A percentile compares a stretch with the other conserved stretches of the same genome.
These are phyloP conservation scores for Pichia kudriavzevii DNA, from an alignment of 1,139 yeast genomes.

Conservation along the genomic window DNA sequence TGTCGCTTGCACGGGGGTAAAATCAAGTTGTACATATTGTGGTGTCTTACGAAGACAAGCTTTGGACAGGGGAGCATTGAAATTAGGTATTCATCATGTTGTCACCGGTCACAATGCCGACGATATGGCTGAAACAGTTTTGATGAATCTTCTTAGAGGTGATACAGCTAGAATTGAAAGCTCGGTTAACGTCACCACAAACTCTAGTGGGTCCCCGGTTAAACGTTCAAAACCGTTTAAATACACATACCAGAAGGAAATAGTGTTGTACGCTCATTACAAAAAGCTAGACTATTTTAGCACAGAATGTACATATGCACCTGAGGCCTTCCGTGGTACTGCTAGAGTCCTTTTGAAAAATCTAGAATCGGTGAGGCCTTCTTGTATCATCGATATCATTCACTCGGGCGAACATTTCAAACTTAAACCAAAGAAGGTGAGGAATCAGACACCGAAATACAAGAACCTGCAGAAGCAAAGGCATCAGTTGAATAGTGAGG, in stretches of 20 bases:
- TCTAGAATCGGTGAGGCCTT: conserved; percentile 82
- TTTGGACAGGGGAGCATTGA: conserved; percentile 91
- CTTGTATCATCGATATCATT: conserved; percentile 89
- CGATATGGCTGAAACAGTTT: conserved; percentile 96
- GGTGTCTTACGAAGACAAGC: conserved; percentile 97
- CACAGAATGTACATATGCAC: conserved; percentile 96
- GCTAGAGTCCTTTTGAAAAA: conserved; percentile 89
- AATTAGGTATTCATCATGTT: conserved; percentile 77
- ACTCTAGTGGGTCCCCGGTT: conserved; percentile 68
- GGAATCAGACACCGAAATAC: conserved; percentile 11
- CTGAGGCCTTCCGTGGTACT: conserved; percentile 97
- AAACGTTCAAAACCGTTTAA: conserved; percentile 94
- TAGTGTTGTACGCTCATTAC: conserved; percentile 94
- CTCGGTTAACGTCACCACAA: conserved; percentile 84
- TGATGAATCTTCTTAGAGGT: conserved; percentile 93
- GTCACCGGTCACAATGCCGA: conserved; percentile 99
- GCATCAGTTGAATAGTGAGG: conserved; percentile 1
- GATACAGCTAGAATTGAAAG: conserved; percentile 88
- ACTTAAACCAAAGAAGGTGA: conserved; percentile 45
- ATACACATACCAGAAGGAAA: conserved; percentile 93
- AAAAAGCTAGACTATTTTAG: conserved; percentile 92
- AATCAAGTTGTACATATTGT: conserved; percentile 95
- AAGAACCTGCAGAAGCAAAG: conserved; percentile 11
- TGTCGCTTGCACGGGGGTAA: conserved; percentile 88
- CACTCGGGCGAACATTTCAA: conserved; percentile 87